Evolutionary conservation across 2,329 filamentous ascomycete species (phyloP), one percentile per base, ranked within the genome.

Genomic region (Neopestalotiopsis clavispora): DNA sequence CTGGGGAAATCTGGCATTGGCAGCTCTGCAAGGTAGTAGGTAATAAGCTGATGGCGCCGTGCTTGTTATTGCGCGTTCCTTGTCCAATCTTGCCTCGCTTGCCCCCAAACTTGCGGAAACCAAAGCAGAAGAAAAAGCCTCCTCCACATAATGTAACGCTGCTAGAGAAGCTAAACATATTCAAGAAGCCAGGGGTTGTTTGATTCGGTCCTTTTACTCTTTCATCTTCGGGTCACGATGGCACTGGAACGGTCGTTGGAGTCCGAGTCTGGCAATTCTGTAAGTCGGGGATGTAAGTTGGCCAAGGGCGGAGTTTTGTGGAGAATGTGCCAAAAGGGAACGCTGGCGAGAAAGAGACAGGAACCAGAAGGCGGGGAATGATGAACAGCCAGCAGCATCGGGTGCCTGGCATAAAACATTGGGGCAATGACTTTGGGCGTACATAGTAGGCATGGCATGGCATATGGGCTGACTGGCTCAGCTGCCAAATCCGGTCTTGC

Each of bases 301-400:
- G 32, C 2, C 17, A 20, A n/a, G 49, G 65, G 56, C 65, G 65
- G 65, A 67, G 65, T 67, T 67, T 67, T 67, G 56, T 59, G 56
- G 65, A 56, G 60, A 34, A 32, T 20, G 14, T 30, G 17, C n/a
- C 5, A 38, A 38, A 38, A 10, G 34, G 10, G 4, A 38, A 28
- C 3, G 23, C 23, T 28, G 23, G 23, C 23, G 23, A 28, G 23
- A 28, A 28, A 28, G 3, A 28, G 23, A 28, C 23, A 28, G 23
- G 23, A 28, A 4, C 23, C 45, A 52, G 45, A 52, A n/a, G 45
- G 34, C 34, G 34, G 34, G 34, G 34, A 38, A 38, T 38, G 6
- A 38, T 38, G 34, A 38, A 38, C 6, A 38, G 34, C 34, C 23
- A 28, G 23, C 23, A 28, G 23, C 3, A 28, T 28, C 23, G 23